phyloP scores from a whole-genome alignment of 306 rosid species.

The Citrullus colocynthis region DNA sequence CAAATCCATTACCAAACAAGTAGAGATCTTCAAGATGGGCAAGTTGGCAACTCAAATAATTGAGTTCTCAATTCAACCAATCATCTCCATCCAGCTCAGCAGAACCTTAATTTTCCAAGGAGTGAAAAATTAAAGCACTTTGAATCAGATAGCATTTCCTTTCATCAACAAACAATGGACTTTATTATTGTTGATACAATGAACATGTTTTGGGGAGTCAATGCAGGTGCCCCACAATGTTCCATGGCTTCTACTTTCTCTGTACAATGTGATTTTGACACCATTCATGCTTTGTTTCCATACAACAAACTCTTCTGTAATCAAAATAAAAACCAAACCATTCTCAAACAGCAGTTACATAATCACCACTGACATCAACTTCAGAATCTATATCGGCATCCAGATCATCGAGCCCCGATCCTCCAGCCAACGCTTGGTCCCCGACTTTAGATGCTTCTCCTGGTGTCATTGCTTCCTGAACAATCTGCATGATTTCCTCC shows the following conservation, averaged over 20 bases:
- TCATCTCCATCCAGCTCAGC: neutral
- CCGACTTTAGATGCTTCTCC: conserved; percentile 37
- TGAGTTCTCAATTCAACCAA: neutral
- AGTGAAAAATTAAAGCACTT: neutral
- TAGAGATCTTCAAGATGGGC: neutral
- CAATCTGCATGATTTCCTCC: conserved; percentile 50
- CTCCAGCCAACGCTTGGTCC: conserved; percentile 21
- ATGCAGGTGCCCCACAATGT: neutral
- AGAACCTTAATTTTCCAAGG: neutral
- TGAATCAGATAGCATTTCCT: neutral
- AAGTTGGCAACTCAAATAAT: neutral
- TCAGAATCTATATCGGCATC: conserved; percentile 40
- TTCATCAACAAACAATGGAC: neutral
- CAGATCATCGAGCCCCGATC: conserved; percentile 25
- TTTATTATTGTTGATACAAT: neutral
- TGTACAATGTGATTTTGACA: conserved; percentile 5
- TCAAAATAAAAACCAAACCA: neutral
- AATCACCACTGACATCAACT: conserved; percentile 34
- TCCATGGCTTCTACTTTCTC: neutral
- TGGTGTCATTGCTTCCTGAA: conserved; percentile 48
- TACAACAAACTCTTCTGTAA: neutral
- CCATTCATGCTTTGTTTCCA: neutral
- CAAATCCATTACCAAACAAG: neutral
- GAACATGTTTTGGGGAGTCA: neutral
- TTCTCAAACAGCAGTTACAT: conserved; percentile 1